Conservation (phyloP, 228 moss, liverwort and hornwort species). For the Sphagnum magellanicum region DNA sequence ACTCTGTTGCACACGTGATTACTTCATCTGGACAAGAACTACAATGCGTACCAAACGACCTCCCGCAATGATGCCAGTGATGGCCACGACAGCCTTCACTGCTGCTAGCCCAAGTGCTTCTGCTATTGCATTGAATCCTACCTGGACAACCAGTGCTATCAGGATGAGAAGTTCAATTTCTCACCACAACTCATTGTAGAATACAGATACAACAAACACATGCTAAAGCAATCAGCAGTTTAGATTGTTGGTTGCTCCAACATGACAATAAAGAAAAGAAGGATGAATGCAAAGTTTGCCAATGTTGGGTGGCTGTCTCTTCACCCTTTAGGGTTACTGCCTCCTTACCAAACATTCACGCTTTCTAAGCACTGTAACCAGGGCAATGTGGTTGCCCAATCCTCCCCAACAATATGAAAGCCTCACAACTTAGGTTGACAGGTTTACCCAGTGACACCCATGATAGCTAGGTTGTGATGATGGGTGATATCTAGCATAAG, state of each 20-base stretch:
- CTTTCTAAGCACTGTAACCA: no score
- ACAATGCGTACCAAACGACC: conserved; percentile 67
- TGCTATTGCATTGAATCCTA: conserved; percentile 76
- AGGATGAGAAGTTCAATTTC: no score
- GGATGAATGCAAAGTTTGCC: not conserved
- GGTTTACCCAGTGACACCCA: not conserved
- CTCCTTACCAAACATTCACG: no score
- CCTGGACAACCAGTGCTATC: conserved; percentile 31
- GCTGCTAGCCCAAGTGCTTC: conserved; percentile 75
- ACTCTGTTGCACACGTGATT: no score
- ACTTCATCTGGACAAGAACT: no score
- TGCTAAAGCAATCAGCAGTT: not conserved
- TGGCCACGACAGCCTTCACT: conserved; percentile 76
- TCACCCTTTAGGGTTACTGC: no score
- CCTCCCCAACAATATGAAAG: not conserved
- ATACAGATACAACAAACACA: no score
- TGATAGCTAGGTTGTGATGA: not conserved
- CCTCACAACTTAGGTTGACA: not conserved
- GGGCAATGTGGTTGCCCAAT: no score
- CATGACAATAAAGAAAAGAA: not conserved
- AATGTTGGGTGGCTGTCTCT: no score
- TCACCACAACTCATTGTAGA: no score
- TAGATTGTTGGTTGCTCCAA: not conserved
- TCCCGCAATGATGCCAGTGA: conserved; percentile 82
- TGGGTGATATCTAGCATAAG: not conserved